These are phyloP conservation scores for Ramaria rubella DNA, from an alignment of 768 basidiomycete genomes.

Conservation along the genomic window DNA sequence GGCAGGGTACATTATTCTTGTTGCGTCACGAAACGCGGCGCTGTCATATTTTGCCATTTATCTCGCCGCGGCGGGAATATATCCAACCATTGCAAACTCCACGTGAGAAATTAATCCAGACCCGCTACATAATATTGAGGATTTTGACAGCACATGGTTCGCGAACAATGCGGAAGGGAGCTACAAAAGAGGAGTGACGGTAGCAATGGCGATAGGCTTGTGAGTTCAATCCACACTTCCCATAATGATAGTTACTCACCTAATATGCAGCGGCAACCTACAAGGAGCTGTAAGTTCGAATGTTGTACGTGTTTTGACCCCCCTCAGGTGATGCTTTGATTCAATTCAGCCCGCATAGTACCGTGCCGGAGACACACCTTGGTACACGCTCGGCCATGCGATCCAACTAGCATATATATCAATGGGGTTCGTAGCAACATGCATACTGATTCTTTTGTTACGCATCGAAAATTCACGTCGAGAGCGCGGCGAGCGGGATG, in stretches of 20 bases:
- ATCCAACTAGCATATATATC: constrained; percentile 68
- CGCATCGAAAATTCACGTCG: constrained; percentile 55
- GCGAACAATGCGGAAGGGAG: constrained; percentile 69
- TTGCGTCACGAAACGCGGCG: no score
- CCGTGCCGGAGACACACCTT: constrained; percentile 56
- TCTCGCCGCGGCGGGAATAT: constrained; percentile 69
- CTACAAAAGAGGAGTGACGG: constrained; percentile 66
- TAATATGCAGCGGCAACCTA: constrained; percentile 50
- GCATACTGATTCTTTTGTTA: constrained; percentile 36
- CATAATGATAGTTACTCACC: background rate
- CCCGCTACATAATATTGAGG: constrained; percentile 1
- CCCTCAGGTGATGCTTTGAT: background rate
- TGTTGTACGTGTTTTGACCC: constrained; percentile 42
- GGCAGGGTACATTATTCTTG: constrained; percentile 64
- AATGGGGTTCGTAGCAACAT: constrained; percentile 50
- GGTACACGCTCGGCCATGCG: constrained; percentile 56
- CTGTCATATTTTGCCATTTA: constrained; percentile 71
- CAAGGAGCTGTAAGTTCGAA: constrained; percentile 78
- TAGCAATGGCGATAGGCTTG: constrained; percentile 66
- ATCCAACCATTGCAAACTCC: constrained; percentile 56
- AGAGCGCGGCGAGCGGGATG: constrained; percentile 62
- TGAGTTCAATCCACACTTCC: constrained; percentile 33
- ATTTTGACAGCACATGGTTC: constrained; percentile 38
- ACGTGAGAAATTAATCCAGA: constrained; percentile 32
- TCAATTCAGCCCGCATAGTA: constrained; percentile 34